Evolutionary conservation across 441 rosid species (phyloP), one percentile per base, ranked within the genome.

Genomic region (Populus hybrid): DNA sequence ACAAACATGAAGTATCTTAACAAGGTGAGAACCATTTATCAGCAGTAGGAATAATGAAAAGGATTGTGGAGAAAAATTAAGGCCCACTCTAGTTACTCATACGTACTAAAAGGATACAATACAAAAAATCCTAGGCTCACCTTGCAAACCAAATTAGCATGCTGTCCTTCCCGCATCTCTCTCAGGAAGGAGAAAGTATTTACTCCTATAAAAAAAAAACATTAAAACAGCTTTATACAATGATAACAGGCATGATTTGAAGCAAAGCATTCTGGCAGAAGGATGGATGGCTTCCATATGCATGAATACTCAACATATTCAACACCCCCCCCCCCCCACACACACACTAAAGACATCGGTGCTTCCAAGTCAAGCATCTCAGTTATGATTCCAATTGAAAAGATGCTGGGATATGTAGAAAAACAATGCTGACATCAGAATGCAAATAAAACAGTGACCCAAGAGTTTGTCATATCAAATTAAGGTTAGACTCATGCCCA

Each of bases 1-100:
- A 34, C 79, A 80, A n/a, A 74, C 76, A 83, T 89, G 92, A 68
- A 95, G 93, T 74, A 95, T 81, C 98, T 95, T 40, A 70, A 80
- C 57, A 59, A 28, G 67, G 74, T 24, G 71, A 81, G 4, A 18
- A 83, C 82, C 63, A 84, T 35, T 23, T 53, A 53, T 53, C n/a
- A 53, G 61, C 61, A 53, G n/a, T 5, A 53, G 61, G 61, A 18
- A 53, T 16, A 42, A 42, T 42, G 16, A 40, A 72, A 80, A 81
- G 35, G 66, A 14, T 69, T 40, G 57, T 21, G 10, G 20, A 66
- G 67, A 73, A 34, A 30, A 30, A 57, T 16, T 26, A 16, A 20
- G 28, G 10, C 5, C 32, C 16, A 65, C 30, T 64, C 32, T 64
- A 0, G 68, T 65, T 3, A 65, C 61, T 18, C 61, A 6, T 16